phyloP scores from a whole-genome alignment of 306 rosid species.

The Phaseolus lunatus region DNA sequence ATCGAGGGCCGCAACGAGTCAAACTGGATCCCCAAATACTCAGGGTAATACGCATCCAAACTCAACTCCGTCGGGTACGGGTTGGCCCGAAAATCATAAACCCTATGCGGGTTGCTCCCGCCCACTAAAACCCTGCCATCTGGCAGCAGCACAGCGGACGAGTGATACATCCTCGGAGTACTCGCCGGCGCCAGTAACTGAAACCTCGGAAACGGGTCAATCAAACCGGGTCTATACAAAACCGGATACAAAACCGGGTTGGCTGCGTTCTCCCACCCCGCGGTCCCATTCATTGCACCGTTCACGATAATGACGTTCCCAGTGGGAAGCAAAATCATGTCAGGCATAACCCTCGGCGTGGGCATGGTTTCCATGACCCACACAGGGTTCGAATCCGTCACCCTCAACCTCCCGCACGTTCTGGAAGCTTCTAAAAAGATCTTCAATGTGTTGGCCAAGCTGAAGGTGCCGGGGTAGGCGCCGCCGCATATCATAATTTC shows the following conservation, averaged over 20 bases:
- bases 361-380: constrained; percentile 85
- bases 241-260: constrained; percentile 66
- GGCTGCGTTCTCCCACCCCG: constrained; percentile 69
- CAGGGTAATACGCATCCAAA: constrained; percentile 67
- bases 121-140: constrained; percentile 81
- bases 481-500: constrained; percentile 87
- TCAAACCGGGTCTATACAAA: constrained; percentile 49
- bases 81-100: constrained; percentile 58
- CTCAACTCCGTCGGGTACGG: constrained; percentile 73
- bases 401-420: constrained; percentile 65
- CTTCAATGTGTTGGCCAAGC: constrained; percentile 20
- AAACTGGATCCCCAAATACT: constrained; percentile 51
- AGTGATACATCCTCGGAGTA: constrained; percentile 74
- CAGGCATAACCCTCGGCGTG: constrained; percentile 69
- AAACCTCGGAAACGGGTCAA: constrained; percentile 45
- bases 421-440: constrained; percentile 57
- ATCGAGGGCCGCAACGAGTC: constrained; percentile 49
- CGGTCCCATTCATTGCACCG: constrained; percentile 76
- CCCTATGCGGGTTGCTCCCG: constrained; percentile 76
- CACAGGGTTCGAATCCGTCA: constrained; percentile 56
- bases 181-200: constrained; percentile 50
- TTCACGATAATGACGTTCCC: constrained; percentile 71
- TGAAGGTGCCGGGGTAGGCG: constrained; percentile 60
- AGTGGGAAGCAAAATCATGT: constrained; percentile 68
- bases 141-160: constrained; percentile 65